Base-by-base conservation (phyloP, 139 green algal genomes). In the Pycnococcus provasolii region DNA sequence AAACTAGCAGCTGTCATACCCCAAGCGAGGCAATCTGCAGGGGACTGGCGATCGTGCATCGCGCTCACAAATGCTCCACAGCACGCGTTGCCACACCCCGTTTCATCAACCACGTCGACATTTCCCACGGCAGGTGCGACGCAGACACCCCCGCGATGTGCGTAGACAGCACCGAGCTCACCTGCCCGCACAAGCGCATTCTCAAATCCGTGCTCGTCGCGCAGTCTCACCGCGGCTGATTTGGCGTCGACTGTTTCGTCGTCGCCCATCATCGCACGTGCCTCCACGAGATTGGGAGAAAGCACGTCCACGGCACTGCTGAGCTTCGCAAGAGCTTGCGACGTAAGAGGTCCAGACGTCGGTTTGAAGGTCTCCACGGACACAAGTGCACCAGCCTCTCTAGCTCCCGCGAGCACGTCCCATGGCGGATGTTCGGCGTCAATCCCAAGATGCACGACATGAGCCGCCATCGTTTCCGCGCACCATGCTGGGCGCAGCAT, bases 71-170 rank as follows among this genome's bases (percentile, higher is more conserved):
- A 64, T 45, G 26, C 58, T 4, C 58, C 58, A 42, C 58, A 64
- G 48, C 46, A 64, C n/a, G 58, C 15, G 37, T 64, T 64, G 37
- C 58, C 58, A 41, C 58, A 64, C 26, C 58, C 58, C 3, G 58
- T 64, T 4, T 45, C n/a, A 9, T 64, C 58, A 11, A 64, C 58
- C 40, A 64, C 58, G 58, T 46, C 58, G 58, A 5, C 40, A n/a
- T 37, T 11, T 11, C 39, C 5, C 5, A 4, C 5, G 5, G 6
- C n/a, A 13, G 4, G 37, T 64, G 48, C 37, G 40, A 40, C 9
- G 39, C 15, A 46, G 46, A 51, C 58, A 9, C n/a, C 11, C 9
- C 15, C 58, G 58, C 26, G 58, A 51, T 41, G 58, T 64, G 48
- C 58, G 48, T 41, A 26, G 37, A 64, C 11, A 6, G 58, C 58